phyloP scores from a whole-genome alignment of 179 eudicot genomes.

The Heliamphora pulchella region DNA sequence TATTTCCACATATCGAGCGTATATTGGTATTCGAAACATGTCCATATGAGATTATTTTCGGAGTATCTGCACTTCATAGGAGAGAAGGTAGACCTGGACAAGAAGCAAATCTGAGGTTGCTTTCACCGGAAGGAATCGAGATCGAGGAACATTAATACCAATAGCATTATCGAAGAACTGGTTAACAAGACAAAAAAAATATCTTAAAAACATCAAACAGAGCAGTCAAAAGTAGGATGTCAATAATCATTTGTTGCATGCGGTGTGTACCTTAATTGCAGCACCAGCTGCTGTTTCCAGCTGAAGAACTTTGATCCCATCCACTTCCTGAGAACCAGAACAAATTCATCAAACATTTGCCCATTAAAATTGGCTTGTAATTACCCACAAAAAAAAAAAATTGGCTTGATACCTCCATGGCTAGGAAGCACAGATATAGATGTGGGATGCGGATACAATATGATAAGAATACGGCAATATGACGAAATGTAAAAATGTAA shows the following conservation, averaged over 20 bases:
- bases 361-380: not conserved
- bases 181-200: constrained; percentile 11
- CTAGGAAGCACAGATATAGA: too few relatives aligned
- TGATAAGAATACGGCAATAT: too few relatives aligned
- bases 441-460: too few relatives aligned
- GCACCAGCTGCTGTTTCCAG: constrained; percentile 99
- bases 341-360: constrained; percentile 16
- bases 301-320: constrained; percentile 94
- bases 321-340: constrained; percentile 69
- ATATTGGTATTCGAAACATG: too few relatives aligned
- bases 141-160: constrained; percentile 88
- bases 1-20: too few relatives aligned
- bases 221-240: not conserved
- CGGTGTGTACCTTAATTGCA: constrained; percentile 67
- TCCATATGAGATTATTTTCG: too few relatives aligned
- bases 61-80: too few relatives aligned
- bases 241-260: not conserved
- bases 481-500: too few relatives aligned
- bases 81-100: constrained; percentile 61
- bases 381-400: too few relatives aligned
- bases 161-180: constrained; percentile 88
- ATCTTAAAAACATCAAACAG: not conserved
- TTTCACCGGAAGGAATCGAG: constrained; percentile 98
- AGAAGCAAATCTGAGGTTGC: constrained; percentile 88
- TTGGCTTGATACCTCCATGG: too few relatives aligned